Evolutionary conservation across 495 filamentous ascomycete genomes (phyloP).

Genomic region (Emericellopsis terricola): DNA sequence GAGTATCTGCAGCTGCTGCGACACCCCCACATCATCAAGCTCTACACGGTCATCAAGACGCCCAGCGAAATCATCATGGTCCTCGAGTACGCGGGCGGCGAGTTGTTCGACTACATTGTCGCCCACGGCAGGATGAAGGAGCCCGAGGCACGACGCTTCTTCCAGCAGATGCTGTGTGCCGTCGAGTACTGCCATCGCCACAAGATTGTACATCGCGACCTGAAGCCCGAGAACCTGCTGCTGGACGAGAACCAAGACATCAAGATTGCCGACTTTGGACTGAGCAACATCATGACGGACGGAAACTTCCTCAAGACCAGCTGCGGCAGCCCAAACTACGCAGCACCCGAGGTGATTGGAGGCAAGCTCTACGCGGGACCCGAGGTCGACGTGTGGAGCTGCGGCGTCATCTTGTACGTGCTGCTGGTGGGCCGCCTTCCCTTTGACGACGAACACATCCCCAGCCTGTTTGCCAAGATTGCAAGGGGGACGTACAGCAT

Average conservation of each 20-base stretch:
- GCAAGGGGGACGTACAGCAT: constrained; percentile 62
- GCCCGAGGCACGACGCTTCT: constrained; percentile 81
- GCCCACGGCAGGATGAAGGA: constrained; percentile 77
- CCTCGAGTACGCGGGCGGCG: constrained; percentile 87
- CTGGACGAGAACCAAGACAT: constrained; percentile 90
- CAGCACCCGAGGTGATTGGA: constrained; percentile 91
- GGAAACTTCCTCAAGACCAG: constrained; percentile 98
- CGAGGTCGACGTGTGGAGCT: constrained; percentile 98
- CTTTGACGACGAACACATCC: constrained; percentile 85
- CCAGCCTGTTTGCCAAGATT: constrained; percentile 23
- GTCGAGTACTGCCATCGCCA: constrained; percentile 98
- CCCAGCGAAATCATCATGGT: constrained; percentile 95
- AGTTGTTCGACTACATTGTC: constrained; percentile 96
- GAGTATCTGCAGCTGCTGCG: constrained; percentile 89
- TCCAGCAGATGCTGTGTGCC: constrained; percentile 98
- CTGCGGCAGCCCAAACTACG: constrained; percentile 96
- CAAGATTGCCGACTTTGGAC: constrained; percentile 95
- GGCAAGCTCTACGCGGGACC: constrained; percentile 96
- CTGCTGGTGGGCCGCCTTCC: constrained; percentile 79
- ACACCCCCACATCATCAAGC: constrained; percentile 97
- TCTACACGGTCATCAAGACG: constrained; percentile 95
- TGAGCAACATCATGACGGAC: constrained; percentile 99
- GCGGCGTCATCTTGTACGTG: constrained; percentile 94
- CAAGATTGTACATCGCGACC: constrained; percentile 94
- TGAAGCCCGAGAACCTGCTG: constrained; percentile 93